Evolutionary conservation across 2,329 filamentous ascomycete species (phyloP).

Genomic region (Aspergillus fumigatus): DNA sequence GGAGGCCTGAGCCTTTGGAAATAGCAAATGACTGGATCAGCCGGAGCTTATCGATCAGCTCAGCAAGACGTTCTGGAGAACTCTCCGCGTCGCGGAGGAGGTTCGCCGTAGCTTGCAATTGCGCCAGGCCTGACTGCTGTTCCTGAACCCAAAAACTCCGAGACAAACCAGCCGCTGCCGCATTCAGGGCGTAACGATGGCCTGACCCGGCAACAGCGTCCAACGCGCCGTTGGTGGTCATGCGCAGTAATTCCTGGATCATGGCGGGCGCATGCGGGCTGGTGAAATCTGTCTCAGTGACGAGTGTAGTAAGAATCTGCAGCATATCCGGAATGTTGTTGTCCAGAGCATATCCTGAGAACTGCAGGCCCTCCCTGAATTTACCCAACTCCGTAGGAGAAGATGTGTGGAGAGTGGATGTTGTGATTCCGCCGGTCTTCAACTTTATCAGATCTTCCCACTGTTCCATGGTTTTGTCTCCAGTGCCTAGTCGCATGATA

Average conservation of each 20-base stretch:
- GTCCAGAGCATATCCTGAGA: conserved; percentile 84
- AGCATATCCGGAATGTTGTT: conserved; percentile 89
- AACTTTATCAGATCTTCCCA: conserved; percentile 94
- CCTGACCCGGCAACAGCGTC: conserved; percentile 89
- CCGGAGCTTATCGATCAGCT: conserved; percentile 79
- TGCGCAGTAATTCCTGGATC: conserved; percentile 80
- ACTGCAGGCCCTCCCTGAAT: conserved; percentile 74
- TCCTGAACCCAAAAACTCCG: conserved; percentile 68
- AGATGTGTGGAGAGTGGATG: conserved; percentile 77
- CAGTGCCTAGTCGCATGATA: conserved; percentile 89
- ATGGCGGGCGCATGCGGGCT: conserved; percentile 74
- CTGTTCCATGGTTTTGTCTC: conserved; percentile 83
- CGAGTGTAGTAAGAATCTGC: conserved; percentile 71
- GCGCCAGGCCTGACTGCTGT: conserved; percentile 83
- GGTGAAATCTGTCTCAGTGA: conserved; percentile 86
- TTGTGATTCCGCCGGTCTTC: conserved; percentile 85
- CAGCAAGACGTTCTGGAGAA: conserved; percentile 63
- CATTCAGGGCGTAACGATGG: conserved; percentile 78
- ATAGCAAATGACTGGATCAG: conserved; percentile 76
- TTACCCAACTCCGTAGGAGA: conserved; percentile 67
- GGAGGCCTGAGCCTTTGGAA: conserved; percentile 61
- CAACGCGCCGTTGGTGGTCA: conserved; percentile 80
- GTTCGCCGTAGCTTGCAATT: conserved; percentile 77
- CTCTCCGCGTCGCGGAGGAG: conserved; percentile 65
- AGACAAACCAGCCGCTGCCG: conserved; percentile 75